Base-by-base conservation (phyloP, 805 yeast genomes). In the Candida arabinofermentans region DNA sequence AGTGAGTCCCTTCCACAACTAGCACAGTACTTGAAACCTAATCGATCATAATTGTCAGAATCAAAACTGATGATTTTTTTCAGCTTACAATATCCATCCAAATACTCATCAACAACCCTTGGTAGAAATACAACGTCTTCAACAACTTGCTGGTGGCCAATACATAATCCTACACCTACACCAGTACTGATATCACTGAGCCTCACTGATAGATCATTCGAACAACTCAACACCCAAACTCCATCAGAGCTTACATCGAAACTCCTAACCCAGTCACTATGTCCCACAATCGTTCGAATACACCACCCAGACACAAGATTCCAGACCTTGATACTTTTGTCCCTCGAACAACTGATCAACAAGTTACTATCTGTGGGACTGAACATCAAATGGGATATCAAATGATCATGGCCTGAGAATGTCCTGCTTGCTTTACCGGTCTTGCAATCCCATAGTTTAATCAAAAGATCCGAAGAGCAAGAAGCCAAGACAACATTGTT, bases 181-280 rank as follows among this genome's bases (percentile, higher is more conserved):
- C 90, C 90, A 1, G 83, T 70, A 70, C 48, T 78, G 70, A 61
- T 29, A 48, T 81, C 86, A 0, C 88, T 74, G 21, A 88, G 61
- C 53, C 95, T 65, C 1, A 81, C 73, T 36, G 85, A 75, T 43
- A 83, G 86, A 59, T 88, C 96, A 52, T 83, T 83, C 4, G 95
- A 85, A 27, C 89, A 84, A 1, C 90, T 80, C 17, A 87, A 45
- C 3, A 86, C 44, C 48, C 73, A 84, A 35, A 78, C 81, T 2
- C 82, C 83, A 33, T 65, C 44, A 16, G 8, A 4, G 24, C 66
- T 59, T 1, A 70, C 56, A 47, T 81, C 87, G 2, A 88, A 49
- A 9, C 77, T 69, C 43, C 96, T 68, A 4, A 88, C 88, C 97
- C 97, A 90, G 49, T 88, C 96, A 8, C 86, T 74, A 61, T 90